These are phyloP conservation scores for Colletotrichum chrysophilum DNA, from an alignment of 2,329 filamentous ascomycete species.

Conservation along the genomic window DNA sequence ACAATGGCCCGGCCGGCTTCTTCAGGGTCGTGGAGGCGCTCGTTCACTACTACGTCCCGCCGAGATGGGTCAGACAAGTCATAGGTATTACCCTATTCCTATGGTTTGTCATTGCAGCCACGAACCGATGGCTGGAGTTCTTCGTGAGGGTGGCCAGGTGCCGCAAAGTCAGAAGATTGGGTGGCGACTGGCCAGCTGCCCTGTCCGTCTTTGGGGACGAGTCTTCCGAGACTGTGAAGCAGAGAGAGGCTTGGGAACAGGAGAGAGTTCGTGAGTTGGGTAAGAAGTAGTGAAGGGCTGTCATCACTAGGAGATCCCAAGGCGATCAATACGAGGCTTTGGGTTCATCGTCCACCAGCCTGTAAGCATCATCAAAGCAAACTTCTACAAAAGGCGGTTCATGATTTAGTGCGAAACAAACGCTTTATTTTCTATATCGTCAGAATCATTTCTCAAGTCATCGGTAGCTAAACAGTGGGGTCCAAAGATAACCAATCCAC, in stretches of 20 bases:
- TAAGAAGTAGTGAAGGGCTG: neutral
- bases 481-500: neutral
- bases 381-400: neutral
- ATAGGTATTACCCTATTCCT: neutral
- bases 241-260: neutral
- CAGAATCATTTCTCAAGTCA: conserved; percentile 20
- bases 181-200: neutral
- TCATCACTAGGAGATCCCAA: neutral
- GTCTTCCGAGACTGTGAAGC: neutral
- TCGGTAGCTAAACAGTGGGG: neutral
- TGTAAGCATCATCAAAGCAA: neutral
- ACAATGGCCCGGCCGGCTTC: neutral
- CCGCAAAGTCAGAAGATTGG: neutral
- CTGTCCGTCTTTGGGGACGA: neutral
- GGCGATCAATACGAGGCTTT: neutral
- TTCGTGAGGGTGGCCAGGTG: neutral
- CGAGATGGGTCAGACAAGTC: neutral
- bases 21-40: neutral
- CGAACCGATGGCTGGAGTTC: neutral
- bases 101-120: neutral
- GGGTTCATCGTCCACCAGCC: neutral
- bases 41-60: neutral
- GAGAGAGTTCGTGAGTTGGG: neutral
- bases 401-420: neutral
- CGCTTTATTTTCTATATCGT: conserved; percentile 22